A percentile compares a stretch with the other conserved stretches of the same genome.
Conservation (phyloP, 257 asterid species). For the Paraleonurus japonicus region DNA sequence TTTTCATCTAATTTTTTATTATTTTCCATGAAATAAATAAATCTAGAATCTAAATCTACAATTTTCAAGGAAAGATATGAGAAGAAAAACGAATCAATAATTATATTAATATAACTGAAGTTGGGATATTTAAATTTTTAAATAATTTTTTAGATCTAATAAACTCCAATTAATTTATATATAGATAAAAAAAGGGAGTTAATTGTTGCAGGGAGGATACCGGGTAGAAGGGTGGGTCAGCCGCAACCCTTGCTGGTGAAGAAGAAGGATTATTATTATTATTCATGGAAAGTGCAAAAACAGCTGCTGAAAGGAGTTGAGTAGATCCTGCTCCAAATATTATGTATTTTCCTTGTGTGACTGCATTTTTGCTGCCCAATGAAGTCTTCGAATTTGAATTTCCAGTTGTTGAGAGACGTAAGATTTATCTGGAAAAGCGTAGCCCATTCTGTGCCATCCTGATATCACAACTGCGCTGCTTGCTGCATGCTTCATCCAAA, state of each 20-base stretch:
- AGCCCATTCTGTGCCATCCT: slow-evolving; percentile 91
- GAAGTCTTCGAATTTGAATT: slow-evolving; percentile 39
- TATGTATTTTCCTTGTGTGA: slow-evolving; percentile 47
- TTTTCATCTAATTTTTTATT: too few relatives aligned
- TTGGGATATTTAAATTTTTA: too few relatives aligned
- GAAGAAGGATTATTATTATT: slow-evolving; percentile 15
- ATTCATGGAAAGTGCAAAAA: slow-evolving; percentile 61
- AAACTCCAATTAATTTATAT: too few relatives aligned
- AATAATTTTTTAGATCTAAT: too few relatives aligned
- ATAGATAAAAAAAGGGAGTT: too few relatives aligned
- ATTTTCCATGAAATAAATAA: too few relatives aligned
- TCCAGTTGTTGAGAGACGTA: slow-evolving; percentile 44
- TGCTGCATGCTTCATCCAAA: slow-evolving; percentile 46
- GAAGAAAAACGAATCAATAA: too few relatives aligned
- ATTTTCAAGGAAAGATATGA: too few relatives aligned
- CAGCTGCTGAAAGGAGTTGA: slow-evolving; percentile 68
- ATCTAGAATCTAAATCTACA: too few relatives aligned
- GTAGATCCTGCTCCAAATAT: slow-evolving; percentile 70
- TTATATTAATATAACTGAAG: too few relatives aligned
- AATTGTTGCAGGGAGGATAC: too few relatives aligned
- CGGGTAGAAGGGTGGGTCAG: slow-evolving; percentile 51
- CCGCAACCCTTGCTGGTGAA: slow-evolving; percentile 51
- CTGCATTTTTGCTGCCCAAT: slow-evolving; percentile 50
- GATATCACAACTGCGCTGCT: slow-evolving; percentile 54
- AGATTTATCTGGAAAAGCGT: slow-evolving; percentile 26